Base-by-base conservation (phyloP, 805 yeast genomes). In the Kazachstania martiniae region DNA sequence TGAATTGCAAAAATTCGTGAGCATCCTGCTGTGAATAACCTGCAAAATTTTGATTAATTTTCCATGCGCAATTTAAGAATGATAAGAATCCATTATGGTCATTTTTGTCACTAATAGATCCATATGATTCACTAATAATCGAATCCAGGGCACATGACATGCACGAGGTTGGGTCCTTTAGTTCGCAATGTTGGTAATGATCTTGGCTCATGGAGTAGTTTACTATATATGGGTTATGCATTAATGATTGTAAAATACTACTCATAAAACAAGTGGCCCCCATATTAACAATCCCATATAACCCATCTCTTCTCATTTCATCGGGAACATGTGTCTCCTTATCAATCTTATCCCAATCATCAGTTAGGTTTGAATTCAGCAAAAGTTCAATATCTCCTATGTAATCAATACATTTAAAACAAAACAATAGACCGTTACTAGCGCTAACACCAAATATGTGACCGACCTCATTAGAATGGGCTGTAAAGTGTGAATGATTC, bases 11-110 rank as follows among this genome's bases (percentile, higher is more conserved):
- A 57, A 89, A 91, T 57, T 91, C 99, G 58, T 91, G 99, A 0
- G 98, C 97, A 54, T 91, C 99, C 58, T 91, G 99, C 57, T 91
- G 96, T 22, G 91, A 80, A 44, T 87, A 87, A 1, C 99, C 99
- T 0, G 96, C 94, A 37, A 91, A 68, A 21, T 85, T 71, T 42
- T 81, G 72, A 44, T 84, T 82, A 29, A 78, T 77, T 46, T 77
- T 77, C 89, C 95, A 86, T 1, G 95, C 78, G 9, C 95, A 83
- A n/a, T 73, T 68, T 31, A 91, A 64, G 29, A 91, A 58, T 31
- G 80, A 72, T 2, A 91, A 77, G 40, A 91, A 79, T 0, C 97
- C 96, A 18, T 59, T 62, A 78, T 2, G 22, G 86, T 21, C 74
- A 67, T 28, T 39, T 9, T 27, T 35, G 12, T 30, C 22, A 3